Percentiles rank a stretch among this genome's conserved stretches.
These are phyloP conservation scores for Leishmania tropica DNA, from an alignment of 208 protist genomes.

Conservation along the genomic window DNA sequence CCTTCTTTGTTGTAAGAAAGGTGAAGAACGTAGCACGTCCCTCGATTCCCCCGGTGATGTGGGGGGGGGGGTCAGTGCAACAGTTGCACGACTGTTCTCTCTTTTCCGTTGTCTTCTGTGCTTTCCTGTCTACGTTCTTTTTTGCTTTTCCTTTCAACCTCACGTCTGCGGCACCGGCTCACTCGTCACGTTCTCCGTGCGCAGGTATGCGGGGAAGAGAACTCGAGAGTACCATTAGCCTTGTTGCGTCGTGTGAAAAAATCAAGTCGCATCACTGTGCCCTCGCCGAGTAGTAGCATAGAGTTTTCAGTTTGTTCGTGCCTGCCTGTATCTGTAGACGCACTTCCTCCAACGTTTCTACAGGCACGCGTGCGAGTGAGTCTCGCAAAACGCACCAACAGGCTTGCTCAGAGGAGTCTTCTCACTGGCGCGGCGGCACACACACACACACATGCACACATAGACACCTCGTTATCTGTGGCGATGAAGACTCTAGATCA, in stretches of 20 bases:
- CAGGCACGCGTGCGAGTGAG: background rate
- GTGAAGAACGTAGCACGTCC: background rate
- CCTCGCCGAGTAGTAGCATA: background rate
- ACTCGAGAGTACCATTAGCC: background rate
- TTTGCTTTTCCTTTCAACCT: background rate
- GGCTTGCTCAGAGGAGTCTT: background rate
- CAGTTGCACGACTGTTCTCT: background rate
- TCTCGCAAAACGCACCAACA: background rate
- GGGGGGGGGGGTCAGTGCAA: background rate
- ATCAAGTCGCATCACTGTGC: background rate
- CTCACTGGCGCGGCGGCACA: background rate
- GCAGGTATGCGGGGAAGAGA: no score
- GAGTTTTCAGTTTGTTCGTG: background rate
- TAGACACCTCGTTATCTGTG: background rate
- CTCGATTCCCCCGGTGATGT: background rate
- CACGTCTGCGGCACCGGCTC: background rate
- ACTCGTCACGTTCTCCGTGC: background rate
- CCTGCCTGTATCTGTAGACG: background rate
- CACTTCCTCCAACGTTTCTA: conserved; percentile 2
- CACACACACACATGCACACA: background rate
- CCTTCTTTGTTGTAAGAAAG: background rate
- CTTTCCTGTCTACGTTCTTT: background rate
- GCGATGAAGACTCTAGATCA: conserved; percentile 74
- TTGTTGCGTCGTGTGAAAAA: background rate
- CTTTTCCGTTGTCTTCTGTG: background rate